phyloP scores from a whole-genome alignment of 2,329 filamentous ascomycete genomes.

The Aspergillus pseudonomiae region DNA sequence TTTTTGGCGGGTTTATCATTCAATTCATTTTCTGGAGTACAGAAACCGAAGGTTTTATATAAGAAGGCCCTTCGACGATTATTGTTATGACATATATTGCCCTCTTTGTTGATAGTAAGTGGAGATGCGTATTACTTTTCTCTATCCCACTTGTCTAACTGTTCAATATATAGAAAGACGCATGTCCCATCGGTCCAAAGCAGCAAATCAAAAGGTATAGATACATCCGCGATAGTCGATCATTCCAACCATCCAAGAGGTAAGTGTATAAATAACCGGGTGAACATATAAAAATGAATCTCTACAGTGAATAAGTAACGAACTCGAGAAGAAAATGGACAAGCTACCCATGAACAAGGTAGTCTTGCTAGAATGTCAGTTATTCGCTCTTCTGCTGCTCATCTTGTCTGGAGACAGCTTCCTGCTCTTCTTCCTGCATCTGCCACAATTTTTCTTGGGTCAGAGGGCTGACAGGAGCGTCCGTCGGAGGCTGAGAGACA shows the following conservation, averaged over 20 bases:
- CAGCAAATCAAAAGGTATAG: conserved; percentile 13
- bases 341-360: not conserved
- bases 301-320: conserved; percentile 9
- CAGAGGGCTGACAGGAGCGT: conserved; percentile 34
- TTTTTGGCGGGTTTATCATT: too few species aligned
- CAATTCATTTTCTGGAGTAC: not conserved
- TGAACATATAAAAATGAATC: conserved; percentile 9
- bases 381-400: conserved; percentile 8
- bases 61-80: not conserved
- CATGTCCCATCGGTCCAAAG: conserved; percentile 1
- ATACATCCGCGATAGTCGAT: conserved; percentile 15
- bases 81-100: not conserved
- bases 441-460: conserved; percentile 57
- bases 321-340: not conserved
- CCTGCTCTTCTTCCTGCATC: conserved; percentile 41
- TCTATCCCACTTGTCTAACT: conserved; percentile 17
- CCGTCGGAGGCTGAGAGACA: conserved; percentile 26
- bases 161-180: conserved; percentile 1
- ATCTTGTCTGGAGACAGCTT: conserved; percentile 24
- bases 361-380: not conserved
- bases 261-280: conserved; percentile 11
- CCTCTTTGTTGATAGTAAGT: conserved; percentile 1
- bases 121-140: conserved; percentile 21
- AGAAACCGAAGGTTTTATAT: not conserved
- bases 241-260: conserved; percentile 9